Percentiles rank a stretch among this genome's conserved stretches.
Evolutionary conservation across 768 basidiomycete species (phyloP).

Genomic region (Ramaria rubella): DNA sequence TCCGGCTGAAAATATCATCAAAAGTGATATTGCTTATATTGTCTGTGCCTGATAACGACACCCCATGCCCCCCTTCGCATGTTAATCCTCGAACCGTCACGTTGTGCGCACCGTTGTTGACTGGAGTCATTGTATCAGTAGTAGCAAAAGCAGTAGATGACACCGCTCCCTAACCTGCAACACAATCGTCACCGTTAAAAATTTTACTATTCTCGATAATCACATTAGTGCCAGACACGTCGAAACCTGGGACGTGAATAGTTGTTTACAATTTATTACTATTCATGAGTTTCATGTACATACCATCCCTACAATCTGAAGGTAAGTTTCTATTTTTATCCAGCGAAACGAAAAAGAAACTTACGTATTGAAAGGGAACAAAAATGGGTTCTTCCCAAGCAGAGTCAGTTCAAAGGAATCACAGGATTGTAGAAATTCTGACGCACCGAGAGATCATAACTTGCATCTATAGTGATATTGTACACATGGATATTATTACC

Average conservation of each 20-base stretch:
- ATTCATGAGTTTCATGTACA: not conserved
- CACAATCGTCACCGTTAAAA: constrained; percentile 55
- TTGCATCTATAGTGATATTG: constrained; percentile 49
- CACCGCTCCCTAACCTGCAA: not conserved
- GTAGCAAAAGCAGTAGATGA: not conserved
- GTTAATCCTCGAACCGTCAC: not conserved
- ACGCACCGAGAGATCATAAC: not conserved
- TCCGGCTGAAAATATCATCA: constrained; percentile 1
- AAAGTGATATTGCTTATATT: not conserved
- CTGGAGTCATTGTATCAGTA: not conserved
- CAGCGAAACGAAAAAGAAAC: not conserved
- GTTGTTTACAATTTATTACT: no score
- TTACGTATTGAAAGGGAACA: constrained; percentile 3
- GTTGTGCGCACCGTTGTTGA: constrained; percentile 1
- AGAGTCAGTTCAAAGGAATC: not conserved
- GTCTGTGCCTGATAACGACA: constrained; percentile 1
- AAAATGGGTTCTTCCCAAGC: constrained; percentile 19
- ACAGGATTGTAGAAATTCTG: not conserved
- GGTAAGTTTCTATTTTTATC: no score
- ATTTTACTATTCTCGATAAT: constrained; percentile 54
- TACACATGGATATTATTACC: constrained; percentile 44
- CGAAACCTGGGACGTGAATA: constrained; percentile 37
- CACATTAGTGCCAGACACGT: constrained; percentile 49
- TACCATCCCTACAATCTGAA: not conserved
- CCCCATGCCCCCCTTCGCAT: constrained; percentile 2